Evolutionary conservation across 352 stramenopile genomes (phyloP).

Genomic region (Thraustochytrium striatum): DNA sequence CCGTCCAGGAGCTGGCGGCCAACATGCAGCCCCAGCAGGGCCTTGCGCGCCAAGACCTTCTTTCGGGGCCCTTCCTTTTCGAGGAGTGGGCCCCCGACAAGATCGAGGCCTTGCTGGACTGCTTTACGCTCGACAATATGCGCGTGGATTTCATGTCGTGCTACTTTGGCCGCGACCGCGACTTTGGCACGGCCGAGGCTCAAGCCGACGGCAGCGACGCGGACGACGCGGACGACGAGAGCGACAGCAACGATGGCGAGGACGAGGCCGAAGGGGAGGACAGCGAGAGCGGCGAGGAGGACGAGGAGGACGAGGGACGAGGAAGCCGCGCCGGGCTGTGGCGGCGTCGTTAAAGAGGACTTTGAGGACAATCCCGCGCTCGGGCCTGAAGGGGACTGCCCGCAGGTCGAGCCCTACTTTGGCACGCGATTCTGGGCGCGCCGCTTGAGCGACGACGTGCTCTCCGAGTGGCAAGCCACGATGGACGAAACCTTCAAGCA

Average conservation of each 20-base stretch:
- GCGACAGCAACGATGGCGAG: not conserved
- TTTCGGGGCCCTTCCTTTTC: constrained; percentile 1
- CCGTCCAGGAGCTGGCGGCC: constrained; percentile 14
- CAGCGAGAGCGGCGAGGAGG: not conserved
- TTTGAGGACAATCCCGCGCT: constrained; percentile 28
- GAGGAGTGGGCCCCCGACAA: constrained; percentile 29
- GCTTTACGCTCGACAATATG: constrained; percentile 16
- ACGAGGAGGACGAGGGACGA: not conserved
- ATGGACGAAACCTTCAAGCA: not conserved
- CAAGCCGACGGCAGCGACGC: not conserved
- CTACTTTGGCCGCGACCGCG: constrained; percentile 27
- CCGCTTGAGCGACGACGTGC: not conserved
- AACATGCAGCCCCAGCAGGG: constrained; percentile 24
- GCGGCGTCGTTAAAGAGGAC: not conserved
- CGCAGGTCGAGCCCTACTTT: constrained; percentile 35
- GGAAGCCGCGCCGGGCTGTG: not conserved
- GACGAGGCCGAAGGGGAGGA: not conserved
- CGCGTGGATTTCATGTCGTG: constrained; percentile 30
- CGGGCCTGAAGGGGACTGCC: too few species aligned
- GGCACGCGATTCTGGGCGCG: constrained; percentile 18
- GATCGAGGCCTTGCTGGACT: not conserved
- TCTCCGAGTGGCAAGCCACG: not conserved
- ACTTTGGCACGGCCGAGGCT: not conserved
- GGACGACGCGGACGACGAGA: constrained; percentile 7
- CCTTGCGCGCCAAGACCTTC: constrained; percentile 9